These are phyloP conservation scores for Phragmites australis DNA, from an alignment of 176 grass and related monocot species.

Conservation along the genomic window DNA sequence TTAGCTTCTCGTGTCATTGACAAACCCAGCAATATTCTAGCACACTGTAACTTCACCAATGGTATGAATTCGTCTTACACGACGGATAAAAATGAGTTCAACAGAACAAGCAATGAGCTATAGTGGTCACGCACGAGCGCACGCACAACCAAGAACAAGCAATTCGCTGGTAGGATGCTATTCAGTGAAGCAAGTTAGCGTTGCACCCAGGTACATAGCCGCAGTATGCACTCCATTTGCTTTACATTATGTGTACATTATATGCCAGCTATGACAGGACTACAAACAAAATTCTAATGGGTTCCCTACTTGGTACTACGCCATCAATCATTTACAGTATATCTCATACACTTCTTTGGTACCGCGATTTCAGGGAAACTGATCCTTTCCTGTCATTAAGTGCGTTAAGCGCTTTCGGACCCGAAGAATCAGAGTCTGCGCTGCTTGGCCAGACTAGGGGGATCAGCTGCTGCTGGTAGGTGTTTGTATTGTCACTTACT, in stretches of 20 bases:
- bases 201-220: slow-evolving; percentile 30
- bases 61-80: neutral
- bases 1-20: neutral
- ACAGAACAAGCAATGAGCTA: slow-evolving; percentile 5
- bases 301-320: slow-evolving; percentile 36
- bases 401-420: slow-evolving; percentile 17
- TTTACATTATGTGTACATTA: slow-evolving; percentile 71
- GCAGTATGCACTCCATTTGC: slow-evolving; percentile 36
- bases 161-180: slow-evolving; percentile 27
- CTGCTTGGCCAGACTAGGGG: slow-evolving; percentile 55
- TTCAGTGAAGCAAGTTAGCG: slow-evolving; percentile 27
- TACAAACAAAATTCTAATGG: slow-evolving; percentile 46
- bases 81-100: neutral
- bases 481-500: slow-evolving; percentile 50
- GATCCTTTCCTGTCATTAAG: slow-evolving; percentile 45
- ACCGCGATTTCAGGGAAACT: slow-evolving; percentile 55
- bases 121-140: neutral
- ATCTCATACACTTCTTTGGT: slow-evolving; percentile 75
- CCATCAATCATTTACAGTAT: slow-evolving; percentile 36
- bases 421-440: slow-evolving; percentile 29
- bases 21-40: neutral
- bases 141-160: neutral
- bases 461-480: slow-evolving; percentile 63
- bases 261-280: slow-evolving; percentile 39
- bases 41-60: neutral